Evolutionary conservation across 2,329 filamentous ascomycete genomes (phyloP).

Genomic region (Rutstroemia sp.): DNA sequence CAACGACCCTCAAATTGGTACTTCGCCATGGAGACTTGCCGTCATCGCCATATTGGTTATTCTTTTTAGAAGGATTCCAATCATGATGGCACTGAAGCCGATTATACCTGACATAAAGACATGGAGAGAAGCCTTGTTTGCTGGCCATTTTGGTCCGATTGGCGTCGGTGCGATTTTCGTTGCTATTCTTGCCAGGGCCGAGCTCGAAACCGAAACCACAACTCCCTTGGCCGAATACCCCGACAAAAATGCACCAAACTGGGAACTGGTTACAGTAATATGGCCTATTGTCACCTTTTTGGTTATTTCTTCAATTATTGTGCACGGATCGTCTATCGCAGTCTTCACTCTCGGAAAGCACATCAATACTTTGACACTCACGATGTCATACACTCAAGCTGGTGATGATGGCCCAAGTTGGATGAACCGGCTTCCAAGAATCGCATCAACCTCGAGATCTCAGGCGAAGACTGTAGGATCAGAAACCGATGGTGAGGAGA

Average conservation of each 20-base stretch:
- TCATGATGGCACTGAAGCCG: slow-evolving; percentile 88
- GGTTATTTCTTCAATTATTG: slow-evolving; percentile 87
- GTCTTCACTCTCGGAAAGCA: slow-evolving; percentile 97
- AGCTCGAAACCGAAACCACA: slow-evolving; percentile 66
- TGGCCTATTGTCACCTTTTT: slow-evolving; percentile 96
- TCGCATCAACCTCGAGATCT: slow-evolving; percentile 63
- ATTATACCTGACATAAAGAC: slow-evolving; percentile 96
- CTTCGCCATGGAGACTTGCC: slow-evolving; percentile 83
- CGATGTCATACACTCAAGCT: slow-evolving; percentile 90
- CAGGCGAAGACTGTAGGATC: slow-evolving; percentile 77
- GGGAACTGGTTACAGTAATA: slow-evolving; percentile 72
- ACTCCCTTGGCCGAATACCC: slow-evolving; percentile 64
- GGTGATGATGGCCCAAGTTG: slow-evolving; percentile 84
- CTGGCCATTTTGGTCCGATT: slow-evolving; percentile 95
- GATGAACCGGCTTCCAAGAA: slow-evolving; percentile 85
- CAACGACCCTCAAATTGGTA: slow-evolving; percentile 66
- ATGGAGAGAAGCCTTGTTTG: slow-evolving; percentile 94
- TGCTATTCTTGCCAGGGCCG: slow-evolving; percentile 85
- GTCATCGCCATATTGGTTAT: slow-evolving; percentile 91
- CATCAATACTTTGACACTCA: slow-evolving; percentile 92
- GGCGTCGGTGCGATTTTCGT: slow-evolving; percentile 96
- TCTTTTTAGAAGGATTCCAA: slow-evolving; percentile 89
- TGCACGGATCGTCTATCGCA: slow-evolving; percentile 96
- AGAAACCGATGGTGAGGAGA: slow-evolving; percentile 61
- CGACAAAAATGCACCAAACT: slow-evolving; percentile 43